Evolutionary conservation across 2,329 filamentous ascomycete genomes (phyloP), one percentile per base, ranked within the genome.

Genomic region (Alternaria angustiovoidea): DNA sequence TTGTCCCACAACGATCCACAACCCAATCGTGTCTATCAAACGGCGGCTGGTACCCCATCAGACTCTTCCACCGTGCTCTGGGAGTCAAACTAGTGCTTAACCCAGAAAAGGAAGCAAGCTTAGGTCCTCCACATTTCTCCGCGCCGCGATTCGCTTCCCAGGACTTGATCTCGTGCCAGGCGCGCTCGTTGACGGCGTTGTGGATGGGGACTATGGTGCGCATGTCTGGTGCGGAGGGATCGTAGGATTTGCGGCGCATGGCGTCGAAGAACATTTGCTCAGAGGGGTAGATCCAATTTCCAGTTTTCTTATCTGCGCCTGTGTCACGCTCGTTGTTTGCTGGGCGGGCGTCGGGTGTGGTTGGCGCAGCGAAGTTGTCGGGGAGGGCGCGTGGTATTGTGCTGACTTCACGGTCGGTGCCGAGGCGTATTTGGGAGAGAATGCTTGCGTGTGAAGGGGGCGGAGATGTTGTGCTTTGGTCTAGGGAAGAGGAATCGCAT

Each of bases 1-100:
- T 88, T 20, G 84, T 90, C 30, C 91, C 94, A 75, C 95, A 98
- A 52, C 95, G 86, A 80, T 99, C 94, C 36, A 99, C 90, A 24
- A 97, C 89, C 95, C 95, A 99, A 79, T 99, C 95, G 78, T 99
- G 95, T 28, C 95, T 85, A 80, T 99, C 95, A 79, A 99, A 99
- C 1, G 95, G 95, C 54, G 90, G 85, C 61, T 91, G 89, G 78
- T 97, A 98, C n/a, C 95, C 95, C 54, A 97, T 81, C 59, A 93
- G 79, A 5, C 89, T 91, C 78, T 96, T 96, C 67, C 95, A 79
- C 59, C 94, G 85, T 2, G 95, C 95, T 62, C 89, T 89, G 0
- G 95, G 95, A 4, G 92, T 95, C 82, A 97, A 63, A 68, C 83
- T 77, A 68, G 82, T 76, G 63, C 81, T 75, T 73, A 86, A 65